These are phyloP conservation scores for Chrysopogon serrulatus DNA, from an alignment of 176 grass and related monocot species.

Conservation along the genomic window DNA sequence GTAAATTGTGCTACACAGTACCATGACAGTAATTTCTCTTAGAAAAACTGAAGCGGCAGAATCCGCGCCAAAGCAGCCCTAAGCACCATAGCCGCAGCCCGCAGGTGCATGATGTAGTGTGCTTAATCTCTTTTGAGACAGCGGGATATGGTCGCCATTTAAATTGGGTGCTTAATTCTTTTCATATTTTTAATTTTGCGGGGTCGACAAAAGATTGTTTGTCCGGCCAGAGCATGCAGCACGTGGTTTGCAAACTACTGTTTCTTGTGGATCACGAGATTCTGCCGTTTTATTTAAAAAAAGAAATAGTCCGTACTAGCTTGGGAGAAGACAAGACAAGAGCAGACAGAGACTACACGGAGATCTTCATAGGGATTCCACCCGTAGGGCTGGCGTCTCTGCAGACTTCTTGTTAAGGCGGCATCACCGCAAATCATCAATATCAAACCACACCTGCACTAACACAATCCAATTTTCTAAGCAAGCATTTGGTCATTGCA, in stretches of 20 bases:
- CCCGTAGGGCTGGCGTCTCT: not conserved
- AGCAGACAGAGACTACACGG: not conserved
- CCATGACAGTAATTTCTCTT: too few relatives aligned
- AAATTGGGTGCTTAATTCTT: not conserved
- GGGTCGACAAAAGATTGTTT: not conserved
- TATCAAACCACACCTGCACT: not conserved
- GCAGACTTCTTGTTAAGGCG: not conserved
- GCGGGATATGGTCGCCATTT: not conserved
- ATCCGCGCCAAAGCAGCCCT: too few relatives aligned
- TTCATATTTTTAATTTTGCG: not conserved
- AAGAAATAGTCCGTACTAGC: not conserved
- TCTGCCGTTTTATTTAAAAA: not conserved
- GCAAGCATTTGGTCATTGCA: not conserved
- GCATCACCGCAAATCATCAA: not conserved
- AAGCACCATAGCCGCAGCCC: not conserved
- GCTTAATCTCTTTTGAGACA: not conserved
- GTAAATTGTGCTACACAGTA: too few relatives aligned
- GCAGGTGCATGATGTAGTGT: not conserved
- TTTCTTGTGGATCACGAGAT: not conserved
- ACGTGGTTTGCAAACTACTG: not conserved
- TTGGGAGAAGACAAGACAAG: not conserved
- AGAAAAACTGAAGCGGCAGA: too few relatives aligned
- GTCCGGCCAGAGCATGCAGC: not conserved
- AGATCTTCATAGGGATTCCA: conserved; percentile 13
- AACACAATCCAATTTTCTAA: not conserved